Conservation (phyloP, 345 rosid genomes). For the Citrus maxima region DNA sequence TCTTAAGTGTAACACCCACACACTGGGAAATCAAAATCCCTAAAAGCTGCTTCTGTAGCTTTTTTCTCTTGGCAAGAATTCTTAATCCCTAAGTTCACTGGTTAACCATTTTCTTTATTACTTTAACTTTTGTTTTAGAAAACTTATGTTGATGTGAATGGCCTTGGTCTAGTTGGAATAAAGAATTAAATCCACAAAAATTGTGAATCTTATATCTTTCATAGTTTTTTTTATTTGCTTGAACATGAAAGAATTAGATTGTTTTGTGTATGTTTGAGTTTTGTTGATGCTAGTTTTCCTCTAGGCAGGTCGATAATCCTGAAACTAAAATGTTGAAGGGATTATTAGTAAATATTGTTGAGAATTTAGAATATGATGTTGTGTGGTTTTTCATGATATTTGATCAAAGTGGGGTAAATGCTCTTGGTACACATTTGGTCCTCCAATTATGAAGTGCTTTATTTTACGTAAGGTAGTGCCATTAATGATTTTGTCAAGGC, state of each 20-base stretch:
- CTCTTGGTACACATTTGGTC: not conserved
- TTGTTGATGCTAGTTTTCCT: not conserved
- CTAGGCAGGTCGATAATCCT: not conserved
- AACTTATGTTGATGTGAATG: too few relatives aligned
- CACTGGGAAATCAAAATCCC: too few relatives aligned
- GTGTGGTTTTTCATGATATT: not conserved
- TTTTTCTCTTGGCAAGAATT: too few relatives aligned
- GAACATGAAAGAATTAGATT: not conserved
- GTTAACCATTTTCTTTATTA: too few relatives aligned
- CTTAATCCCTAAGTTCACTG: too few relatives aligned
- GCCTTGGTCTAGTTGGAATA: not conserved
- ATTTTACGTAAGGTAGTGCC: not conserved
- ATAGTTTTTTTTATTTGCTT: not conserved
- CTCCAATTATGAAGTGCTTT: not conserved
- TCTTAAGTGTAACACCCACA: rapidly evolving
- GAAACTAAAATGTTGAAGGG: not conserved
- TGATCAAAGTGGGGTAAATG: not conserved
- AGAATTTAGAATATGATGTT: not conserved
- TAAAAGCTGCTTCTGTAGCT: too few relatives aligned
- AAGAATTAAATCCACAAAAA: not conserved
- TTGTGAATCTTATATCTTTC: too few relatives aligned
- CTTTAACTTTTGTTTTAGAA: too few relatives aligned
- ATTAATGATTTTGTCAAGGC: not conserved
- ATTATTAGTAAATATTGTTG: not conserved
- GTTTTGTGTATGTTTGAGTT: not conserved